Conservation (phyloP, 2,329 filamentous ascomycete genomes). For the Coniochaeta sp. region DNA sequence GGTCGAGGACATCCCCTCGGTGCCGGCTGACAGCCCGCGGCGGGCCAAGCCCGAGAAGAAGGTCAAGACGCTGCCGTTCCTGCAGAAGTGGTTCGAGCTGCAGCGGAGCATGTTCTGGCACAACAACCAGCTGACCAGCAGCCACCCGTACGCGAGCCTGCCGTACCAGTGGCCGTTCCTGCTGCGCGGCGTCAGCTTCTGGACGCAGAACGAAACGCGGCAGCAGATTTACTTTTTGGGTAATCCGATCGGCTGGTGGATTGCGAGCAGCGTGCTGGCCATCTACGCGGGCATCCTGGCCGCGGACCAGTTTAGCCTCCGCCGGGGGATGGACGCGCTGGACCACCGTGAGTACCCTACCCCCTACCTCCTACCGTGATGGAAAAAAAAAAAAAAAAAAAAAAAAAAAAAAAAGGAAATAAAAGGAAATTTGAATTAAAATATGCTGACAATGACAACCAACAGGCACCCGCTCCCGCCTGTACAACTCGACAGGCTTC, state of each 20-base stretch:
- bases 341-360: slow-evolving; percentile 72
- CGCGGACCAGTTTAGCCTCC: slow-evolving; percentile 87
- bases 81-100: slow-evolving; percentile 91
- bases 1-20: slow-evolving; percentile 81
- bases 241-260: slow-evolving; percentile 96
- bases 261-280: slow-evolving; percentile 83
- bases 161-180: slow-evolving; percentile 98
- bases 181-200: slow-evolving; percentile 95
- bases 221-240: slow-evolving; percentile 98
- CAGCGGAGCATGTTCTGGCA: slow-evolving; percentile 99
- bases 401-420: no score
- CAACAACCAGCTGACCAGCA: slow-evolving; percentile 96
- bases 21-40: slow-evolving; percentile 65
- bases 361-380: not conserved
- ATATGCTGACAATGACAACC: slow-evolving; percentile 20
- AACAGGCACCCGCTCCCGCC: slow-evolving; percentile 76
- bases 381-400: no score
- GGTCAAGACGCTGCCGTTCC: slow-evolving; percentile 79
- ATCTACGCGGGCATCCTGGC: slow-evolving; percentile 88
- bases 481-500: slow-evolving; percentile 98
- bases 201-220: slow-evolving; percentile 91
- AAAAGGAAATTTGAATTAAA: no score
- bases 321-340: slow-evolving; percentile 86
- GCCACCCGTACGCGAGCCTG: slow-evolving; percentile 90
- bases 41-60: slow-evolving; percentile 68